Evolutionary conservation across 2,329 filamentous ascomycete genomes (phyloP).

Genomic region (Teratosphaeria nubilosa): DNA sequence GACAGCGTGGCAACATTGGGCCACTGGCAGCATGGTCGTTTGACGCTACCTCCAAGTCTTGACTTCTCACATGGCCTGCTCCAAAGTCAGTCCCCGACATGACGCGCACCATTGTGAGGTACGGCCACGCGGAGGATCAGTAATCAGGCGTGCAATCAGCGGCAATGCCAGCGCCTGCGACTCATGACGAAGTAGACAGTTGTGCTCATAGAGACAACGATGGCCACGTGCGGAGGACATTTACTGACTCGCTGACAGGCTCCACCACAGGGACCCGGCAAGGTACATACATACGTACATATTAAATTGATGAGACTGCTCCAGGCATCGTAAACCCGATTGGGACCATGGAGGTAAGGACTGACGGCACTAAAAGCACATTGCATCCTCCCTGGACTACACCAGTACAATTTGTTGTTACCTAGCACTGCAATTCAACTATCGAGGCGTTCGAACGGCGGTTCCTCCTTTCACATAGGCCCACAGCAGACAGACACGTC

Average conservation of each 20-base stretch:
- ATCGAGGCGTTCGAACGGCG: background rate
- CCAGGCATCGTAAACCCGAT: background rate
- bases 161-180: background rate
- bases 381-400: background rate
- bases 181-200: background rate
- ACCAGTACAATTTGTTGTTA: background rate
- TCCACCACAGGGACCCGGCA: background rate
- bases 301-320: background rate
- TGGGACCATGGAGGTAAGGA: background rate
- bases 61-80: background rate
- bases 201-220: background rate
- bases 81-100: background rate
- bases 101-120: background rate
- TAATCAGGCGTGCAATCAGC: background rate
- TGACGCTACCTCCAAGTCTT: background rate
- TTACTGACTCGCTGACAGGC: background rate
- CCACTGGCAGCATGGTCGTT: background rate
- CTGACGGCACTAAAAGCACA: background rate
- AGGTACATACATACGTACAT: background rate
- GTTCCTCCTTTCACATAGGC: background rate
- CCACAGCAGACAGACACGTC: background rate
- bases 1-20: background rate
- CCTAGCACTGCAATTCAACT: background rate
- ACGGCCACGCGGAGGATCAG: background rate
- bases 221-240: background rate